These are phyloP conservation scores for Clonostachys rosea DNA, from an alignment of 2,329 filamentous ascomycete genomes.

Conservation along the genomic window DNA sequence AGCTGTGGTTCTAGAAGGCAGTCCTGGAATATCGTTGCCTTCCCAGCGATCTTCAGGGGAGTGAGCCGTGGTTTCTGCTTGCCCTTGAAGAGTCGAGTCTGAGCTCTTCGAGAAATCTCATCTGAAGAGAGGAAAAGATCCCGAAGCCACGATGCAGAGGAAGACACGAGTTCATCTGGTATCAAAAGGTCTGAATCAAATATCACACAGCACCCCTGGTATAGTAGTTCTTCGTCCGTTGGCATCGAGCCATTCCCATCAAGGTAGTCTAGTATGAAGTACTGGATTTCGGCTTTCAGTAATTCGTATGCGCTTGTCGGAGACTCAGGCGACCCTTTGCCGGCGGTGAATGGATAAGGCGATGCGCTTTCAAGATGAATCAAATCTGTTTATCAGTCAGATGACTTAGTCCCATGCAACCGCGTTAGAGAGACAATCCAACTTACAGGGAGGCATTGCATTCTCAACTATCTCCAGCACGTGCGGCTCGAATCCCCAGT, in stretches of 20 bases:
- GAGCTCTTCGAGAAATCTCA: constrained; percentile 7
- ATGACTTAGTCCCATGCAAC: too few relatives aligned
- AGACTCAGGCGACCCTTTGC: constrained; percentile 7
- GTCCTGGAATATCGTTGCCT: constrained; percentile 10
- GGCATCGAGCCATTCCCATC: constrained; percentile 5
- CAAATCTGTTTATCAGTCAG: constrained; percentile 15
- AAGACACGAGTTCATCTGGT: too few relatives aligned
- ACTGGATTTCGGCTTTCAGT: constrained; percentile 21
- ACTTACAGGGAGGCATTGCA: constrained; percentile 26
- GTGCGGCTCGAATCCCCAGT: constrained; percentile 29
- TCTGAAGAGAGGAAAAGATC: constrained; percentile 11
- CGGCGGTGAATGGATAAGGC: constrained; percentile 20
- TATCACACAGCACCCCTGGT: constrained; percentile 14
- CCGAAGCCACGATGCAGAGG: constrained; percentile 11
- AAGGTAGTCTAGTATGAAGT: constrained; percentile 8
- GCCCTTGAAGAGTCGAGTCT: constrained; percentile 9
- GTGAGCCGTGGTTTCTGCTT: constrained; percentile 8
- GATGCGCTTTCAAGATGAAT: constrained; percentile 29
- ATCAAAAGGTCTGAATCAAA: constrained; percentile 11
- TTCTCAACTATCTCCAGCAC: constrained; percentile 29
- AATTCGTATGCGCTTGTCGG: constrained; percentile 21
- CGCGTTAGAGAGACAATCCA: too few relatives aligned
- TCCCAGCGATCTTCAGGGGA: constrained; percentile 11
- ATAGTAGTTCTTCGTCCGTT: constrained; percentile 8
- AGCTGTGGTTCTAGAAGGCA: constrained; percentile 11